These are phyloP conservation scores for Durotheca rogersii DNA, from an alignment of 495 filamentous ascomycete species.

Conservation along the genomic window DNA sequence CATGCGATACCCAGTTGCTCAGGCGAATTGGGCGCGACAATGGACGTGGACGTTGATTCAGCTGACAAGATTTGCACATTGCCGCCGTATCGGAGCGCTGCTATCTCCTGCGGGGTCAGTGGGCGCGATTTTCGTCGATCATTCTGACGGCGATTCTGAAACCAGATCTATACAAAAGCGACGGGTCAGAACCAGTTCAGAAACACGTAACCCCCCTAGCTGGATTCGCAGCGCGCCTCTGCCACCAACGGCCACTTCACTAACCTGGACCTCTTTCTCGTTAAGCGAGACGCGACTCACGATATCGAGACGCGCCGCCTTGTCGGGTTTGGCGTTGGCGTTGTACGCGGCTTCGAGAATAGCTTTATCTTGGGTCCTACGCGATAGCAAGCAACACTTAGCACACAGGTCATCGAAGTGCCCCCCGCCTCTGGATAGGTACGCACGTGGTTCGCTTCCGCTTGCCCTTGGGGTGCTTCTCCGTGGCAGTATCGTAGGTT, in stretches of 20 bases:
- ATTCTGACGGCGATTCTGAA: conserved; percentile 96
- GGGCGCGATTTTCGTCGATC: conserved; percentile 88
- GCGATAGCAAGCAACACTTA: conserved; percentile 20
- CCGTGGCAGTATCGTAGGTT: conserved; percentile 29
- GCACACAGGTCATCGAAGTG: conserved; percentile 4
- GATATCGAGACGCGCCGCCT: conserved; percentile 78
- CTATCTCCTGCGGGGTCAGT: conserved; percentile 76
- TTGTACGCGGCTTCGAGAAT: conserved; percentile 87
- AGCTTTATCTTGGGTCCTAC: conserved; percentile 82
- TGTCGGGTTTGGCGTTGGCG: conserved; percentile 88
- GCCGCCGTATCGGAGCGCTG: conserved; percentile 56
- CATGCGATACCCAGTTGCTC: conserved; percentile 8
- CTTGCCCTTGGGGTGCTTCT: conserved; percentile 53
- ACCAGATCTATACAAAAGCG: conserved; percentile 77
- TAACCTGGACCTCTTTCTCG: conserved; percentile 97
- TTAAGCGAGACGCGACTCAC: conserved; percentile 82
- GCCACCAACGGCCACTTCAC: conserved; percentile 31
- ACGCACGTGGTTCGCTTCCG: conserved; percentile 58
- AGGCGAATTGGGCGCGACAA: conserved; percentile 16
- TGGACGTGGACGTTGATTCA: conserved; percentile 42
- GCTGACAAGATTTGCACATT: conserved; percentile 54
- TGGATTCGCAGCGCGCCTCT: background rate
- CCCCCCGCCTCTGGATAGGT: conserved; percentile 5
- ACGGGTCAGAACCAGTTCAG: conserved; percentile 22
- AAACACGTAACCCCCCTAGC: background rate